Evolutionary conservation across 345 rosid genomes (phyloP), one percentile per base, ranked within the genome.

Genomic region (Arabis hirsuta): DNA sequence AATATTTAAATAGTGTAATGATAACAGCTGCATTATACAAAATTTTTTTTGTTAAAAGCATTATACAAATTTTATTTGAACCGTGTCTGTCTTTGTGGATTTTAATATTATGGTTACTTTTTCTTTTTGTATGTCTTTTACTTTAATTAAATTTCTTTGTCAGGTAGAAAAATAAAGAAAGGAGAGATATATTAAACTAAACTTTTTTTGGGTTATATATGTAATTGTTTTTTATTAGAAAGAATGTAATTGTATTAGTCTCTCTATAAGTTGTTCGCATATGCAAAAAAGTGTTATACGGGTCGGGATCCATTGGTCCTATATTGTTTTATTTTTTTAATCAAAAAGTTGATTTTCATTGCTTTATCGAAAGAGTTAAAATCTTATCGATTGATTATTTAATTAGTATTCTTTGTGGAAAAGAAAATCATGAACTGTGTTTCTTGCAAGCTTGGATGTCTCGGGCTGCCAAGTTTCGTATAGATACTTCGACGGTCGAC

Each of bases 21-120:
- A 76, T 76, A 63, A 70, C 80, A 76, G 61, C 75, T 76, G 66
- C 79, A 63, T 55, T 62, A 69, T 69, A 63, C 54, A n/a, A 43
- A 39, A 31, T 47, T 48, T 56, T 63, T 62, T 63, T 63, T 63
- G 72, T n/a, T n/a, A n/a, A n/a, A n/a, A n/a, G 66, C 79, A 63
- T 55, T 62, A 69, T 69, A 63, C 54, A 43, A 39, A 31, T 47
- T 48, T 56, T 63, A 69, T 63, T 63, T 63, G 72, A 71, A 50
- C 70, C 72, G 71, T 69, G 75, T 62, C 76, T 64, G 43, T 57
- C 76, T 76, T 71, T 76, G 41, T 64, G 62, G 48, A 69, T 39
- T 70, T 62, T 55, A 62, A 76, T 76, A 70, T 39, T 55, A 56
- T n/a, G 55, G 55, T 56, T 22, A 50, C 62, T 58, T 69, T 76